Conservation (phyloP, 106 monocot species). For the Agapanthus africanus region DNA sequence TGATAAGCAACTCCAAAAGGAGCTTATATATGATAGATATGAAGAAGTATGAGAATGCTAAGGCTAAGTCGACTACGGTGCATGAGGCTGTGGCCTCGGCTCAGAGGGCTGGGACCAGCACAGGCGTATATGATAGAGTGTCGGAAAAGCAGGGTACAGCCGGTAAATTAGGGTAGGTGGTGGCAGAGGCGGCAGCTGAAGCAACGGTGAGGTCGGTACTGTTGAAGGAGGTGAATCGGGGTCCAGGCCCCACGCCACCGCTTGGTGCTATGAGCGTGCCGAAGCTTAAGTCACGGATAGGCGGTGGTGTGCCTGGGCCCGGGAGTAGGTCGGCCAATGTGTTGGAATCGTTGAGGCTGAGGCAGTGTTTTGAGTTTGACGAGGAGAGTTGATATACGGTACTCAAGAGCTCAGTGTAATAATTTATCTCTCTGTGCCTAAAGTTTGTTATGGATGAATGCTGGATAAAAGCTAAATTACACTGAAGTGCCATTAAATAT, state of each 20-base stretch:
- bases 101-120: not conserved
- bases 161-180: conserved; percentile 34
- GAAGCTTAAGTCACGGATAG: conserved; percentile 24
- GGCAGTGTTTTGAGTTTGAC: conserved; percentile 45
- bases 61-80: conserved; percentile 31
- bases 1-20: conserved; percentile 92
- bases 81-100: conserved; percentile 26
- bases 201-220: conserved; percentile 53
- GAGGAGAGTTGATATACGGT: conserved; percentile 32
- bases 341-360: conserved; percentile 44
- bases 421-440: too few relatives aligned
- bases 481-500: too few relatives aligned
- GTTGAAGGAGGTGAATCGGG: conserved; percentile 47
- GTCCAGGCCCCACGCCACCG: conserved; percentile 34
- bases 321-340: conserved; percentile 9
- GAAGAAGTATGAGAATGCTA: conserved; percentile 64
- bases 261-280: conserved; percentile 54
- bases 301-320: not conserved
- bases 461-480: too few relatives aligned
- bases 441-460: not conserved
- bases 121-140: conserved; percentile 16
- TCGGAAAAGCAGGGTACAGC: conserved; percentile 28
- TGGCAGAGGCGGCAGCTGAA: conserved; percentile 28
- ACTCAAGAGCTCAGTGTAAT: too few relatives aligned
- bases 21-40: conserved; percentile 95